Percentiles rank a stretch among this genome's conserved stretches.
Evolutionary conservation across 768 basidiomycete genomes (phyloP).

Genomic region (Hemileccinum impolitum): DNA sequence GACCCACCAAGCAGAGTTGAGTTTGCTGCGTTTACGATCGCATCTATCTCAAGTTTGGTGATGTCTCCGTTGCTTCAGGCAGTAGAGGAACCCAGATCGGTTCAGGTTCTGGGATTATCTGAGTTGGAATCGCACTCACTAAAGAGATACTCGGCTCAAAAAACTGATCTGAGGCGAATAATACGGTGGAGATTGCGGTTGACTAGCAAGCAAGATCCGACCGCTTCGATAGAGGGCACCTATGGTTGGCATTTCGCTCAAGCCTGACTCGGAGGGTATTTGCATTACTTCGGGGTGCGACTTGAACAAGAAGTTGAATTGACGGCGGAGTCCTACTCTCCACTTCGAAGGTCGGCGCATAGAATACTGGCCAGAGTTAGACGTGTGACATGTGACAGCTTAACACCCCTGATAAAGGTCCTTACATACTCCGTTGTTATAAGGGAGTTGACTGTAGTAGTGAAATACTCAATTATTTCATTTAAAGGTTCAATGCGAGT

Average conservation of each 20-base stretch:
- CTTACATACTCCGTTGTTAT: no score
- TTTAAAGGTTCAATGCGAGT: no score
- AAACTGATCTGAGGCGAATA: conserved; percentile 35
- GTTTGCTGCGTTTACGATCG: conserved; percentile 85
- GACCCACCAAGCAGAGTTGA: conserved; percentile 58
- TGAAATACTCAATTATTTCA: no score
- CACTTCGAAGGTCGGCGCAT: no score
- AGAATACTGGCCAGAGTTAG: no score
- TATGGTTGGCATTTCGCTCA: conserved; percentile 56
- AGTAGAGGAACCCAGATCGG: background rate
- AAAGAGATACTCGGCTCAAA: conserved; percentile 63
- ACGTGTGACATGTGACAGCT: no score
- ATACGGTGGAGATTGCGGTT: conserved; percentile 13
- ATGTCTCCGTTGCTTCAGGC: conserved; percentile 70
- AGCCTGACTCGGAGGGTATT: no score
- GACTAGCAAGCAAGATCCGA: conserved; percentile 33
- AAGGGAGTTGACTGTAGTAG: no score
- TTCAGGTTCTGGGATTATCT: background rate
- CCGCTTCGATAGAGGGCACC: conserved; percentile 47
- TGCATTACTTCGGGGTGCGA: conserved; percentile 6
- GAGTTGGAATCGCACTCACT: conserved; percentile 44
- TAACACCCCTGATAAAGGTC: no score
- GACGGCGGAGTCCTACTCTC: no score
- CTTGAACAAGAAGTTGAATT: no score
- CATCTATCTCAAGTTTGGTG: conserved; percentile 64